These are phyloP conservation scores for Epicoccum sorghinum DNA, from an alignment of 2,329 filamentous ascomycete species.

Conservation along the genomic window DNA sequence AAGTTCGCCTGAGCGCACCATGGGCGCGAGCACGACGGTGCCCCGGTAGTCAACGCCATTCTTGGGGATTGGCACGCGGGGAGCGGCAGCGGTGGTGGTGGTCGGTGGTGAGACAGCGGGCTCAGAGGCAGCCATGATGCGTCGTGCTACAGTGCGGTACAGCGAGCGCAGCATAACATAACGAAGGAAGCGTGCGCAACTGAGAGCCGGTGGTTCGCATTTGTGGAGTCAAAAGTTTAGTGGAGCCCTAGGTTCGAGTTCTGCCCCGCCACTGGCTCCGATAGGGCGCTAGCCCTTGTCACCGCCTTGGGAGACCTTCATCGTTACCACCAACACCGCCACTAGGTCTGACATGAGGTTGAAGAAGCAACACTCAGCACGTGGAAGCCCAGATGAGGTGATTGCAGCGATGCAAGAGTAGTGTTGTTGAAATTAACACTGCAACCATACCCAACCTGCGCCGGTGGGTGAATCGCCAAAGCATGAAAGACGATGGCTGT, in stretches of 20 bases:
- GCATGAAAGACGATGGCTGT: too few species aligned
- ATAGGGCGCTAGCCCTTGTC: neutral
- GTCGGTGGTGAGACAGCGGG: too few species aligned
- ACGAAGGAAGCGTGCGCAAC: neutral
- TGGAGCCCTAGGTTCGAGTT: neutral
- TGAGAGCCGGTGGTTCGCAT: neutral
- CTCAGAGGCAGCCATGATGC: conserved; percentile 33
- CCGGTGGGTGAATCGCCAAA: too few species aligned
- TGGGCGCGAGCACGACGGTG: conserved; percentile 93
- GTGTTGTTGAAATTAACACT: too few species aligned
- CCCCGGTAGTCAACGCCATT: conserved; percentile 92
- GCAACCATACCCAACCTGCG: too few species aligned
- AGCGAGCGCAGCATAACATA: conserved; percentile 51
- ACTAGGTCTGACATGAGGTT: too few species aligned
- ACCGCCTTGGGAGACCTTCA: neutral
- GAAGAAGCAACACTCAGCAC: too few species aligned
- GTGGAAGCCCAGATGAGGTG: too few species aligned
- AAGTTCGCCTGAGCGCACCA: conserved; percentile 97
- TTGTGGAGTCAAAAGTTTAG: conserved; percentile 7
- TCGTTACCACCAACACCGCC: neutral
- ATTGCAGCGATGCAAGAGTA: too few species aligned
- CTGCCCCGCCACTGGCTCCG: conserved; percentile 10
- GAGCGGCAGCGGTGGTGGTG: conserved; percentile 16
- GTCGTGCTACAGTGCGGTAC: conserved; percentile 32
- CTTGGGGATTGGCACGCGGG: conserved; percentile 78